Evolutionary conservation across 805 yeast genomes (phyloP), one percentile per base, ranked within the genome.

Genomic region (Kodamaea neixiangensis): DNA sequence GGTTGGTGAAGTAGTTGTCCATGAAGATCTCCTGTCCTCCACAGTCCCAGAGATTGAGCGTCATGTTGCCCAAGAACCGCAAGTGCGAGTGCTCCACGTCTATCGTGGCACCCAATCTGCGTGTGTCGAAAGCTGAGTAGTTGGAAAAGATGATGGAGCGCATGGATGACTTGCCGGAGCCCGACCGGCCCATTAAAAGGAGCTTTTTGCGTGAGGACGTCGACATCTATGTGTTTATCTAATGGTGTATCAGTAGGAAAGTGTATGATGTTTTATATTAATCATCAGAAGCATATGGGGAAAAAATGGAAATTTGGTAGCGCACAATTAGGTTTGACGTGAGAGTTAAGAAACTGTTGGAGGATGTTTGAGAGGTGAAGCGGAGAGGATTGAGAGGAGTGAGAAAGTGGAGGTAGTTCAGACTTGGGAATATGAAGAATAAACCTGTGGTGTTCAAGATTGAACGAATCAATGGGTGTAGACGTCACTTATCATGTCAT

Each of bases 41-140:
- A 71, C 99, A 94, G 68, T 94, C 99, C 98, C 98, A 92, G 18
- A 94, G 73, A 61, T 93, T 93, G 43, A 94, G 75, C 0, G 97
- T 91, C 96, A 94, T 90, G 65, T 93, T 92, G 1, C 97, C 97
- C 52, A 94, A 74, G 62, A 94, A 92, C 46, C 98, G 75, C 50
- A 94, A 72, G 69, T 93, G 97, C 1, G 97, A 90, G 64, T 94
- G 97, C 64, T 94, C 99, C n/a, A 94, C 97, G 64, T 94, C 99
- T 51, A 94, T 92, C 0, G 99, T 94, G 9, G 99, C 98, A 1
- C 98, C 98, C 11, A 94, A 71, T 51, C 98, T 77, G 56, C 98
- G 79, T 2, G 99, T 94, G 65, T 94, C 99, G 64, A 93, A 89
- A 0, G 99, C 99, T 1, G 97, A 89, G 68, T 94, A 94, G 64